Base-by-base conservation (phyloP, 2,329 filamentous ascomycete species). In the Dothistroma septosporum region DNA sequence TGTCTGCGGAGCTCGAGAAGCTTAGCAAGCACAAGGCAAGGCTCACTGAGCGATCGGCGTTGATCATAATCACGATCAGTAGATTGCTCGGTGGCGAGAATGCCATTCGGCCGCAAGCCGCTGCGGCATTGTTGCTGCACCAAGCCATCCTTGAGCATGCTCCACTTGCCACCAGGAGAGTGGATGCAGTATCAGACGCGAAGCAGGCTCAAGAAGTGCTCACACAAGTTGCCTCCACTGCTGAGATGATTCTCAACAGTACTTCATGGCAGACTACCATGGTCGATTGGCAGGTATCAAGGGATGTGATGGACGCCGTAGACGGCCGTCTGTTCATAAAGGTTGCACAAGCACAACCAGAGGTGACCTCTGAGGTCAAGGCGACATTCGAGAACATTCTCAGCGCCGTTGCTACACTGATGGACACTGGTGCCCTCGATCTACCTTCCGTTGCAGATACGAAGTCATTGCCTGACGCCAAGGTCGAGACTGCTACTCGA, bases 261-360 rank as follows among this genome's bases (percentile, higher is more conserved):
- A 31, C 37, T 14, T 60, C 58, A 10, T 60, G 58, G 58, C 32
- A 53, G 11, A 35, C 32, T 2, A 31, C 37, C 2, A 53, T 83
- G 73, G 78, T 66, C 68, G 10, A 35, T 16, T 12, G 69, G 32
- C 6, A 57, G 67, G 47, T 67, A 74, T 56, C 61, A 10, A 80
- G 77, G 65, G 81, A 85, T 67, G 68, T 85, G 6, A 76, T 76
- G 16, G 85, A 87, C 68, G 71, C 83, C 6, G 69, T 86, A 14
- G 84, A 87, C 70, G 84, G 84, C 7, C 76, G 83, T 44, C 67
- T 83, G 6, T 76, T 80, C 60, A 64, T 72, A 21, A 67, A 69
- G 21, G 49, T 72, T 7, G 59, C 59, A 16, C 52, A 58, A 10
- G 33, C 44, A 0, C 60, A 61, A 53, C 62, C 61, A 2, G 46